phyloP scores from a whole-genome alignment of 441 rosid genomes.

The Hypseocharis bilobata region DNA sequence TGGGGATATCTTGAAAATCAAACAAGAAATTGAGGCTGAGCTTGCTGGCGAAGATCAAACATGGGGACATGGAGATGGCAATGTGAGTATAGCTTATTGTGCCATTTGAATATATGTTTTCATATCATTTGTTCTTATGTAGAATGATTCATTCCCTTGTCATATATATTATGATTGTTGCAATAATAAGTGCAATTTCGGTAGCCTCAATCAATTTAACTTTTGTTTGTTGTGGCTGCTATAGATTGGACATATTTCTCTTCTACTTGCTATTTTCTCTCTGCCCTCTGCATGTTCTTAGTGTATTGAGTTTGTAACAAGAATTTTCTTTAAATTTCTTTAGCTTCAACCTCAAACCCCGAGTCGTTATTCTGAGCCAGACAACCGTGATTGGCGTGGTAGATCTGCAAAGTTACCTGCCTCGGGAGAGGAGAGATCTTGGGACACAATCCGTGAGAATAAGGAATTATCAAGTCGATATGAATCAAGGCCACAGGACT shows the following conservation, averaged over 20 bases:
- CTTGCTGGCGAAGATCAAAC: constrained; percentile 66
- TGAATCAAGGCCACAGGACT: constrained; percentile 39
- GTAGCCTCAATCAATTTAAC: background rate
- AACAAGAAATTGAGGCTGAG: constrained; percentile 60
- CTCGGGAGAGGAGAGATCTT: constrained; percentile 61
- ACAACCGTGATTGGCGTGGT: constrained; percentile 81
- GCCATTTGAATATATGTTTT: background rate
- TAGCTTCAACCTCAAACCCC: constrained; percentile 45
- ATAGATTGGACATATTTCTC: background rate
- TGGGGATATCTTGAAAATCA: constrained; percentile 65
- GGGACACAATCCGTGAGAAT: constrained; percentile 47
- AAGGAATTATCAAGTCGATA: constrained; percentile 35
- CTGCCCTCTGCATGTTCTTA: background rate
- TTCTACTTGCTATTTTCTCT: background rate
- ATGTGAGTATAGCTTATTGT: constrained; percentile 29
- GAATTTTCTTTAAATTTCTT: constrained; percentile 5
- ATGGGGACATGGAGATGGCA: constrained; percentile 61
- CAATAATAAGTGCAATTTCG: background rate
- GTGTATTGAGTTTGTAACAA: background rate
- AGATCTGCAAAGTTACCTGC: constrained; percentile 51
- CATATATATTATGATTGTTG: too few species aligned
- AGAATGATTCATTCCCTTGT: background rate
- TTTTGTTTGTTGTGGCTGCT: background rate
- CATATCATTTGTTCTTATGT: too few species aligned
- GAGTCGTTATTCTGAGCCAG: constrained; percentile 64